These are phyloP conservation scores for Daldinia caldariorum DNA, from an alignment of 495 filamentous ascomycete genomes.

Conservation along the genomic window DNA sequence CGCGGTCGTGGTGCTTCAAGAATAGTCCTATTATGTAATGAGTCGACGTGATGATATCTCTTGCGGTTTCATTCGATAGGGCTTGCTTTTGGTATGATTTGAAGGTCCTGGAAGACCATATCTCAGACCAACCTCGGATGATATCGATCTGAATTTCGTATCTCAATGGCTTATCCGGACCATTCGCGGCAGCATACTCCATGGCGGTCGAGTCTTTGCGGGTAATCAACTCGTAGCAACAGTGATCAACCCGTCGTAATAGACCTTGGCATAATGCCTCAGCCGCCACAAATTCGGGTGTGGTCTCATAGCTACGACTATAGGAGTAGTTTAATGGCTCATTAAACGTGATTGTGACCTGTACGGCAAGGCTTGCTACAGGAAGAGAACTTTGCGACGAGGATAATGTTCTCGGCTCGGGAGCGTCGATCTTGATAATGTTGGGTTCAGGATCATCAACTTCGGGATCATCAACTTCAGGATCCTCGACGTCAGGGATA, in stretches of 20 bases:
- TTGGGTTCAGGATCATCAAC: background rate
- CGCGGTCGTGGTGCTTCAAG: slow-evolving; percentile 55
- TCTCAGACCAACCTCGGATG: slow-evolving; percentile 49
- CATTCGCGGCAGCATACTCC: slow-evolving; percentile 50
- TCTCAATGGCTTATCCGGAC: slow-evolving; percentile 53
- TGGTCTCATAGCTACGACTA: slow-evolving; percentile 54
- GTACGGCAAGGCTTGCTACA: slow-evolving; percentile 45
- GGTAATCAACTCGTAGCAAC: slow-evolving; percentile 58
- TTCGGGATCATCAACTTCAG: background rate
- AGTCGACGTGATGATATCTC: slow-evolving; percentile 54
- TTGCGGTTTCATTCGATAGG: slow-evolving; percentile 51
- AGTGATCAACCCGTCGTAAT: slow-evolving; percentile 58
- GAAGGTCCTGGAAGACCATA: slow-evolving; percentile 57
- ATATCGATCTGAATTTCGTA: slow-evolving; percentile 58
- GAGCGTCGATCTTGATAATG: slow-evolving; percentile 5
- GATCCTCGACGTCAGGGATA: slow-evolving; percentile 1
- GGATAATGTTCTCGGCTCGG: slow-evolving; percentile 30
- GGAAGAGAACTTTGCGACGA: slow-evolving; percentile 31
- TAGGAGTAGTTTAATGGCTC: slow-evolving; percentile 56
- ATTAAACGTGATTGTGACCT: slow-evolving; percentile 58
- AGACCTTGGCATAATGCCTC: slow-evolving; percentile 55
- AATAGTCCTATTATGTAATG: slow-evolving; percentile 59
- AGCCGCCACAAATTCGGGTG: slow-evolving; percentile 51
- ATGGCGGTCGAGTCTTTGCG: slow-evolving; percentile 58
- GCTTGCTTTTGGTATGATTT: slow-evolving; percentile 59